A percentile compares a stretch with the other conserved stretches of the same genome.
Conservation (phyloP, 495 filamentous ascomycete species). For the Penicillium canariense region DNA sequence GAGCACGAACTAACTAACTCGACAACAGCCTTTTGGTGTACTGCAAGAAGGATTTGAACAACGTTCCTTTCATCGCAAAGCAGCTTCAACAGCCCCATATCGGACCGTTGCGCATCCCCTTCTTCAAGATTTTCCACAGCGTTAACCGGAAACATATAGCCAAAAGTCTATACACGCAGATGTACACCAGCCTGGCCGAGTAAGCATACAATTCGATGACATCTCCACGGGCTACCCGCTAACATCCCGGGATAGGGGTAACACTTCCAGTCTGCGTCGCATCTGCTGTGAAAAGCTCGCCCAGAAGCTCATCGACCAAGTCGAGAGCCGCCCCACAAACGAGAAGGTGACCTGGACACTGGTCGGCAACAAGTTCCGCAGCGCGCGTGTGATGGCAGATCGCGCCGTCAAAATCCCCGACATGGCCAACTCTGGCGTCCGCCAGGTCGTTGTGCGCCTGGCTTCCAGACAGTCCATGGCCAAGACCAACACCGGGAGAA, state of each 20-base stretch:
- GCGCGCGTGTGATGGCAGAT: slow-evolving; percentile 61
- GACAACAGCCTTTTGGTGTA: slow-evolving; percentile 42
- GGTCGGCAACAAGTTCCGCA: slow-evolving; percentile 53
- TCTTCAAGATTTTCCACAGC: slow-evolving; percentile 28
- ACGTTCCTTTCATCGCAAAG: slow-evolving; percentile 28
- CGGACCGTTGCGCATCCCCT: background rate
- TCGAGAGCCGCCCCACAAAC: slow-evolving; percentile 51
- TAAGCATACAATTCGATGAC: slow-evolving; percentile 29
- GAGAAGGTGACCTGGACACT: slow-evolving; percentile 63
- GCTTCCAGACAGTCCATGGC: slow-evolving; percentile 58
- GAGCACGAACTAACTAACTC: slow-evolving; percentile 18
- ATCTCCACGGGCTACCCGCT: background rate
- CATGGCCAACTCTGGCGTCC: slow-evolving; percentile 46
- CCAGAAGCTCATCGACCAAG: slow-evolving; percentile 51
- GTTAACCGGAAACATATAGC: slow-evolving; percentile 22
- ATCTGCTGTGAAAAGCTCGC: slow-evolving; percentile 62
- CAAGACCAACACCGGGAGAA: slow-evolving; percentile 13
- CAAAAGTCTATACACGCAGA: slow-evolving; percentile 57
- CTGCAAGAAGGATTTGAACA: slow-evolving; percentile 31
- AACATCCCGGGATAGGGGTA: slow-evolving; percentile 42
- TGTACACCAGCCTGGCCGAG: slow-evolving; percentile 72
- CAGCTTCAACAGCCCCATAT: slow-evolving; percentile 1
- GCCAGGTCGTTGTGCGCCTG: slow-evolving; percentile 74
- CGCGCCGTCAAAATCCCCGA: slow-evolving; percentile 52
- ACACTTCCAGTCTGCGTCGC: slow-evolving; percentile 52